Conservation (phyloP, 805 yeast species). For the Starmerella scarabaei region DNA sequence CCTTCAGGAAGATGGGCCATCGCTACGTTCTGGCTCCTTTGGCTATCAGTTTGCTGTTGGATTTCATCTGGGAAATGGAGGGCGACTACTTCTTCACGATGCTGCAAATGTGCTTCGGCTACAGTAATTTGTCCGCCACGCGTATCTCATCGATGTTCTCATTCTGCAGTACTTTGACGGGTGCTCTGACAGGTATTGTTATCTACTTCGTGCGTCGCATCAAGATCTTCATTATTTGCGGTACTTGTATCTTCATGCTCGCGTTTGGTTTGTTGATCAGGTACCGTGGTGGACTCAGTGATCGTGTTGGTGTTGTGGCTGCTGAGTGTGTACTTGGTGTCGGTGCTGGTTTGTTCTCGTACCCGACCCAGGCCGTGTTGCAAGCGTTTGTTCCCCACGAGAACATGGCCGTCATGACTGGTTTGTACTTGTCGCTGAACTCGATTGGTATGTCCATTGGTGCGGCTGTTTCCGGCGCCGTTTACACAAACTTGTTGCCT, state of each 20-base stretch:
- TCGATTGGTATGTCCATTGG: constrained; percentile 56
- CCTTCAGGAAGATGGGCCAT: constrained; percentile 45
- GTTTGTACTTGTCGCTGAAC: constrained; percentile 45
- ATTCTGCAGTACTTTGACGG: constrained; percentile 50
- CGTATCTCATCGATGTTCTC: constrained; percentile 51
- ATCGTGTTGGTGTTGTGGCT: constrained; percentile 46
- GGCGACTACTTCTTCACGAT: constrained; percentile 58
- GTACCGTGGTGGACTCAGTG: constrained; percentile 40
- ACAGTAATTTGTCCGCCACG: constrained; percentile 49
- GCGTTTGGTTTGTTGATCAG: constrained; percentile 48
- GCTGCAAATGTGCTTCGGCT: constrained; percentile 48
- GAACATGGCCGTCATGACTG: constrained; percentile 48
- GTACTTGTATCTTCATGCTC: constrained; percentile 44
- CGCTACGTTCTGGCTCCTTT: constrained; percentile 68
- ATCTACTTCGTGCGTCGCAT: constrained; percentile 38
- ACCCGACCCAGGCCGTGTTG: constrained; percentile 48
- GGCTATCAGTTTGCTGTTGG: constrained; percentile 42
- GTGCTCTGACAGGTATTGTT: constrained; percentile 45
- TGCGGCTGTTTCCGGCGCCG: constrained; percentile 50
- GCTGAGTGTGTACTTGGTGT: constrained; percentile 52
- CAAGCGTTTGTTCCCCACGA: constrained; percentile 49
- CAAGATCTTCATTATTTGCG: constrained; percentile 48
- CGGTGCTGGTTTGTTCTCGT: constrained; percentile 63
- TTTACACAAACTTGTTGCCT: constrained; percentile 54
- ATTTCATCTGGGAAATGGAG: constrained; percentile 56